A percentile compares a stretch with the other conserved stretches of the same genome.
Evolutionary conservation across 163 green algal species (phyloP).

Genomic region (Smithsoniella earleae): DNA sequence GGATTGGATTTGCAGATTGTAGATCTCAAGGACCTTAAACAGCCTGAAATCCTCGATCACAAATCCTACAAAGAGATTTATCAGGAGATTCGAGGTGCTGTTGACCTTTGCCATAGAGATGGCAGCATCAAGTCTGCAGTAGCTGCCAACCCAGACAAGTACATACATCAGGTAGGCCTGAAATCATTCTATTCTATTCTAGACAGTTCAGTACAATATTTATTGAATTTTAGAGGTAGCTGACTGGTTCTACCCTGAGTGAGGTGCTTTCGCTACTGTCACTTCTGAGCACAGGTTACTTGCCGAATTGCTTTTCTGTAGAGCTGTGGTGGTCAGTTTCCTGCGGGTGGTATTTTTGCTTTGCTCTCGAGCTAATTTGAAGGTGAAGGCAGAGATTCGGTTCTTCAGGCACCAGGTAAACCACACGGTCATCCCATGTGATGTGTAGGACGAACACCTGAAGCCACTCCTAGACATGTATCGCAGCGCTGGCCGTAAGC

Average conservation of each 20-base stretch:
- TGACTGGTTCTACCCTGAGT: too few species aligned
- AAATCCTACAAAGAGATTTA: conserved; percentile 63
- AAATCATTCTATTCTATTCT: background rate
- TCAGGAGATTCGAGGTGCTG: conserved; percentile 74
- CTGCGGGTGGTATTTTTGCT: too few species aligned
- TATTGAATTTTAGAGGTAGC: too few species aligned
- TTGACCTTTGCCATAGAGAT: conserved; percentile 95
- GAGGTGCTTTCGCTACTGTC: too few species aligned
- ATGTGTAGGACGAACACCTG: conserved; percentile 51
- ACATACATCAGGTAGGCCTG: conserved; percentile 65
- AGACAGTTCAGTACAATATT: too few species aligned
- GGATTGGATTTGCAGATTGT: conserved; percentile 49
- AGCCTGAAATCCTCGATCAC: conserved; percentile 36
- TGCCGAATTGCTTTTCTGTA: too few species aligned
- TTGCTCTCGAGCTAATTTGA: too few species aligned
- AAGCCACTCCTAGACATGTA: conserved; percentile 67
- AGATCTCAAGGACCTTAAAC: conserved; percentile 57
- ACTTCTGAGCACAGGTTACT: too few species aligned
- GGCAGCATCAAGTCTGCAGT: conserved; percentile 87
- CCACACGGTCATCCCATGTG: too few species aligned
- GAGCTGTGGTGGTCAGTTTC: too few species aligned
- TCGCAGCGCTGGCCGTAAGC: conserved; percentile 54
- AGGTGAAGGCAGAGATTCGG: too few species aligned
- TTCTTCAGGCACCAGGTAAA: too few species aligned
- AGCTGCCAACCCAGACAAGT: conserved; percentile 74